Percentiles rank a stretch among this genome's conserved stretches.
These are phyloP conservation scores for Mollisia scopiformis DNA, from an alignment of 2,329 filamentous ascomycete genomes.

Conservation along the genomic window DNA sequence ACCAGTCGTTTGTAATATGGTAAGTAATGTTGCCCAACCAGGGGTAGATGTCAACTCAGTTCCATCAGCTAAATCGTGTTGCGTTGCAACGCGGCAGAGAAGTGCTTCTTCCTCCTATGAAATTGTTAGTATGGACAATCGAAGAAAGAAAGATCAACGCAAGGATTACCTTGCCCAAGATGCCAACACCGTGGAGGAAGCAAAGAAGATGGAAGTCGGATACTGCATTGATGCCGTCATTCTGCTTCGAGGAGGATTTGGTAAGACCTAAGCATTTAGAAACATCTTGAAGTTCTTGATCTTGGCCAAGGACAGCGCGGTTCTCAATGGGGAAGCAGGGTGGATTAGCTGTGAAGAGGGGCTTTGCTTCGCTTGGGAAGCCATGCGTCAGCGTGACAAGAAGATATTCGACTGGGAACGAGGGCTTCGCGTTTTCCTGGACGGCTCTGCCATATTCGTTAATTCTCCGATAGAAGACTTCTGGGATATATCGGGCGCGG, in stretches of 20 bases:
- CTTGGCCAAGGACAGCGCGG: conserved; percentile 81
- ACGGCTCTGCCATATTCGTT: conserved; percentile 97
- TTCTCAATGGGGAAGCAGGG: conserved; percentile 89
- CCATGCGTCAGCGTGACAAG: conserved; percentile 95
- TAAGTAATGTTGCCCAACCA: conserved; percentile 92
- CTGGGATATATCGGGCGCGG: conserved; percentile 87
- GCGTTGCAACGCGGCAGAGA: conserved; percentile 81
- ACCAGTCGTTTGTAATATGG: conserved; percentile 96
- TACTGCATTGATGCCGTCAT: conserved; percentile 66
- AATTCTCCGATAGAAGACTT: conserved; percentile 93
- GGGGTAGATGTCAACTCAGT: conserved; percentile 83
- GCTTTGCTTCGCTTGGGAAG: conserved; percentile 81
- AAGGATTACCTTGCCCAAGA: conserved; percentile 77
- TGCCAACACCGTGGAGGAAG: conserved; percentile 79
- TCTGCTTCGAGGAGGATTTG: conserved; percentile 58
- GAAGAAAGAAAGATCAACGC: not conserved
- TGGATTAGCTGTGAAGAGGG: conserved; percentile 68
- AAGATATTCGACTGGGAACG: conserved; percentile 95
- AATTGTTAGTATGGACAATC: conserved; percentile 12
- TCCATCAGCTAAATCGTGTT: conserved; percentile 78
- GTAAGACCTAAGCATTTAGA: conserved; percentile 68
- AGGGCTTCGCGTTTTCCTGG: conserved; percentile 94
- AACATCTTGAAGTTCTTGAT: conserved; percentile 74
- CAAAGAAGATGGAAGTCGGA: conserved; percentile 96
- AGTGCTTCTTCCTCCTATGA: conserved; percentile 84